phyloP scores from a whole-genome alignment of 1,139 yeast genomes.

The Yamadazyma dushanensis region DNA sequence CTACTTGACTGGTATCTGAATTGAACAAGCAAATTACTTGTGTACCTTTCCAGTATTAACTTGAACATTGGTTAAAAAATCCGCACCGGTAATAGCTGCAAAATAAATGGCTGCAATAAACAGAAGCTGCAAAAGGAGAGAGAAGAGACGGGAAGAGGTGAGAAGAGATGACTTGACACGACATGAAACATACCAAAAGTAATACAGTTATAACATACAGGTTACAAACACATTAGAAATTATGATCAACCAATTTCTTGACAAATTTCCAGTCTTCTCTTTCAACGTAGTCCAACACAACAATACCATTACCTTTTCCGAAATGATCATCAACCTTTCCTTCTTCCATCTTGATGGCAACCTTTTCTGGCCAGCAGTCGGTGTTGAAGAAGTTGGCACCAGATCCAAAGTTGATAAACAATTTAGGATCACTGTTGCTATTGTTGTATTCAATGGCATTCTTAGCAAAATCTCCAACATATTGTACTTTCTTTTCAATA shows the following conservation, averaged over 20 bases:
- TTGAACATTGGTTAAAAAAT: not conserved
- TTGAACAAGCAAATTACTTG: not conserved
- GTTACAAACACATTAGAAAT: too few species aligned
- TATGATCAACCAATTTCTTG: conserved; percentile 52
- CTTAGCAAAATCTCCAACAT: conserved; percentile 56
- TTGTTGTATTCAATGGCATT: conserved; percentile 56
- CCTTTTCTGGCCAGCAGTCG: conserved; percentile 73
- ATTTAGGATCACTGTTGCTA: conserved; percentile 47
- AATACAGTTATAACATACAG: not conserved
- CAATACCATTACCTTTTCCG: conserved; percentile 55
- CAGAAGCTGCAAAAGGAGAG: not conserved
- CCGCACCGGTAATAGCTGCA: conserved; percentile 1
- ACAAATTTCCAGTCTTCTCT: conserved; percentile 60
- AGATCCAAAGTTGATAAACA: conserved; percentile 72
- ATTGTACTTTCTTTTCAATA: conserved; percentile 56
- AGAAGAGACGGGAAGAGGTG: too few species aligned
- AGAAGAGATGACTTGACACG: too few species aligned
- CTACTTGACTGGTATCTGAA: not conserved
- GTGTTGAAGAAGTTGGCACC: conserved; percentile 74
- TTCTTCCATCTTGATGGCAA: conserved; percentile 53
- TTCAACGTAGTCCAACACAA: conserved; percentile 72
- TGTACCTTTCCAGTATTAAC: not conserved
- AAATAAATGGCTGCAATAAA: not conserved
- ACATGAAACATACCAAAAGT: too few species aligned
- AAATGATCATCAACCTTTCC: conserved; percentile 52